Conservation (phyloP, 129 eudicot species). For the Flaveria ramosissima region DNA sequence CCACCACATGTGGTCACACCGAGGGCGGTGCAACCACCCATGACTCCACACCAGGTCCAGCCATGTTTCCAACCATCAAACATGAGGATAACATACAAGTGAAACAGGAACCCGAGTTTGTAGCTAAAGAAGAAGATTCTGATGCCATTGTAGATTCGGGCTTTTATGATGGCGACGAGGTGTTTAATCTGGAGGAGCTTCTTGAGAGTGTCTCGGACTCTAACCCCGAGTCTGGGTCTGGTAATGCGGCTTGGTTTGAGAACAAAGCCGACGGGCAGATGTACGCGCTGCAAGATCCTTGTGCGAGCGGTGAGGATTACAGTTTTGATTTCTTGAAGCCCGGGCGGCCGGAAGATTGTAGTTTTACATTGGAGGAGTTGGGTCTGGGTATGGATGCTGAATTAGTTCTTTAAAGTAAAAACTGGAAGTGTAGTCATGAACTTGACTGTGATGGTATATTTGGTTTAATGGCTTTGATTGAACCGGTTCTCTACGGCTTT, state of each 20-base stretch:
- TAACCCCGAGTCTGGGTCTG: not conserved
- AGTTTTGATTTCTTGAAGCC: constrained; percentile 59
- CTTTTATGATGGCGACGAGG: constrained; percentile 44
- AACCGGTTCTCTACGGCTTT: constrained; percentile 25
- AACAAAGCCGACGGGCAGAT: not conserved
- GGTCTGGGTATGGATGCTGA: constrained; percentile 36
- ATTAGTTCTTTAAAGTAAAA: constrained; percentile 3
- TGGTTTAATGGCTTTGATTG: not conserved
- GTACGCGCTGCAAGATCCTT: constrained; percentile 21
- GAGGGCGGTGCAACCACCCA: constrained; percentile 35
- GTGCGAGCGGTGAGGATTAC: constrained; percentile 17
- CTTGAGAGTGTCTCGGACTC: constrained; percentile 12
- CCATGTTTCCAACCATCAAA: not conserved
- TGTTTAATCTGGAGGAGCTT: constrained; percentile 68
- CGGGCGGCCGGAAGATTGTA: constrained; percentile 55
- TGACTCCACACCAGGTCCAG: constrained; percentile 14
- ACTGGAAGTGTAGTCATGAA: constrained; percentile 7
- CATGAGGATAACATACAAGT: not conserved
- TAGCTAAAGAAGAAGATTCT: constrained; percentile 17
- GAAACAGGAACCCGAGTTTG: not conserved
- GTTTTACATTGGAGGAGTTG: constrained; percentile 43
- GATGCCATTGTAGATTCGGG: constrained; percentile 7
- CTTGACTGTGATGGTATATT: constrained; percentile 19
- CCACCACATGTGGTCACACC: constrained; percentile 34
- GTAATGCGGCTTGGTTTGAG: not conserved